phyloP scores from a whole-genome alignment of 129 eudicot genomes.

The Lactuca sativa region DNA sequence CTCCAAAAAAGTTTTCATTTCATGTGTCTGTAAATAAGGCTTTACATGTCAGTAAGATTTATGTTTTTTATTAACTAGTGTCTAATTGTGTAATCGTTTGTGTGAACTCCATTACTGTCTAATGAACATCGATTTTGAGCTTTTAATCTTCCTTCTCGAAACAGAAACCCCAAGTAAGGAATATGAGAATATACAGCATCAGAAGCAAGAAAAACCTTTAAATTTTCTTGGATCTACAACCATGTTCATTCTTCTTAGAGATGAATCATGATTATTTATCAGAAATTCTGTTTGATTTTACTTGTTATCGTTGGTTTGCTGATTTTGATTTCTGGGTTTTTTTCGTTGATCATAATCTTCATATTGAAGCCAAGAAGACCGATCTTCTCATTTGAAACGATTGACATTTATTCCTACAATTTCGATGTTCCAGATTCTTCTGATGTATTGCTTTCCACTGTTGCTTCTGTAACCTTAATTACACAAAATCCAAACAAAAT shows the following conservation, averaged over 20 bases:
- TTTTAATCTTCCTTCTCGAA: neutral
- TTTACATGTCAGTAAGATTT: slow-evolving; percentile 35
- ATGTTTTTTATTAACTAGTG: slow-evolving; percentile 7
- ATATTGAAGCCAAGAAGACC: slow-evolving; percentile 60
- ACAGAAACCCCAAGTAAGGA: slow-evolving; percentile 20
- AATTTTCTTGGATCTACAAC: neutral
- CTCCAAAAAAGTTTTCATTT: neutral
- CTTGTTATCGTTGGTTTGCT: slow-evolving; percentile 23
- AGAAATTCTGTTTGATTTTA: slow-evolving; percentile 39
- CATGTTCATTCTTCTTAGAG: neutral
- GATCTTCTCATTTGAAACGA: slow-evolving; percentile 36
- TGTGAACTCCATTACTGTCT: slow-evolving; percentile 11
- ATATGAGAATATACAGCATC: slow-evolving; percentile 16
- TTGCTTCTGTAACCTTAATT: slow-evolving; percentile 41
- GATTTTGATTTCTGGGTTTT: slow-evolving; percentile 14
- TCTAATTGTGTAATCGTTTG: slow-evolving; percentile 26
- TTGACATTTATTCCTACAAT: slow-evolving; percentile 44
- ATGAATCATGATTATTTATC: slow-evolving; percentile 30
- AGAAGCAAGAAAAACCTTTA: slow-evolving; percentile 9
- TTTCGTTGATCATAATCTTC: slow-evolving; percentile 31
- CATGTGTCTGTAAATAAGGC: slow-evolving; percentile 60
- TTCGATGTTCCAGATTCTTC: slow-evolving; percentile 29
- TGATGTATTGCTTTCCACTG: slow-evolving; percentile 40
- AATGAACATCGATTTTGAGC: slow-evolving; percentile 23
- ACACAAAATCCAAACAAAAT: slow-evolving; percentile 62